Base-by-base conservation (phyloP, 768 basidiomycete genomes). In the Calocybe cyanea region DNA sequence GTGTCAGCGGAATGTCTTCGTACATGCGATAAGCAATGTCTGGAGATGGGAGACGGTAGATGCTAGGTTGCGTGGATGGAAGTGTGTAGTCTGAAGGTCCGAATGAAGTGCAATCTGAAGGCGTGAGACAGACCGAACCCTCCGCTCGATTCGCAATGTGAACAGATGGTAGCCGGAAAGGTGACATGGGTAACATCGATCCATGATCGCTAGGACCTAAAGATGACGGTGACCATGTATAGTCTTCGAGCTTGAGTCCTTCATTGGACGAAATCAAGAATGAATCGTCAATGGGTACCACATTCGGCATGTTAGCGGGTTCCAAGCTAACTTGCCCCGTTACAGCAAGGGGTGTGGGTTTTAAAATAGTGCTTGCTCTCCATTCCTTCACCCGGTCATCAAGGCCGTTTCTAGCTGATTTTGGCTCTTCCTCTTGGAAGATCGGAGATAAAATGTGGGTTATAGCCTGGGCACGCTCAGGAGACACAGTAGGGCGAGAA, bases 171-270 rank as follows among this genome's bases (percentile, higher is more conserved):
- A 71, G 57, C 33, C 64, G 65, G 48, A 63, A 63, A 50, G 63
- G 69, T 8, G 69, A 67, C 6, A 62, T 41, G 9, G 67, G 61
- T 2, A 73, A 74, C 24, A 68, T 59, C 10, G 65, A 59, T 35
- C 71, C 69, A 41, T 63, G 61, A 39, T 72, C 73, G 24, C 64
- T 65, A 17, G 86, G 87, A n/a, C 87, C 86, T 2, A 63, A 62
- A 6, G 86, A 87, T 7, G 83, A 81, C 19, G 78, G 70, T 7
- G 85, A 85, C 81, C 85, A 89, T 7, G 72, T 57, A 56, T 75
- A 89, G 52, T 87, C 85, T 34, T 79, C 79, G 21, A 83, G 61
- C 51, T 83, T 73, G 43, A 85, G 63, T 48, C 73, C 74, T 10
- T 70, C 65, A 18, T 65, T 64, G n/a, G 57, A 58, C 43, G 34